Conservation (phyloP, 2,329 filamentous ascomycete species). For the Ascocoryne sarcoides region DNA sequence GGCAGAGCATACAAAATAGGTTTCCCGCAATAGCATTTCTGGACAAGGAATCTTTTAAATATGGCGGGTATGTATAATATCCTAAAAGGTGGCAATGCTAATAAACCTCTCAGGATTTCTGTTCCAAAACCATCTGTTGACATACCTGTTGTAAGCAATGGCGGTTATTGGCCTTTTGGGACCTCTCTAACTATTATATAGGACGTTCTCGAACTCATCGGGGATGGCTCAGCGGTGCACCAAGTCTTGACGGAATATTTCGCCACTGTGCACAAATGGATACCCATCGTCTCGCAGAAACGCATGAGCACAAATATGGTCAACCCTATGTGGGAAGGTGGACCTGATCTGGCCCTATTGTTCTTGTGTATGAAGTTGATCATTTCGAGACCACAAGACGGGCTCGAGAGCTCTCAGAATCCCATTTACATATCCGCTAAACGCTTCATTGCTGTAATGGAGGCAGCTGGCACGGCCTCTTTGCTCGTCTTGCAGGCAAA, state of each 20-base stretch:
- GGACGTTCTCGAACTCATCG: slow-evolving; percentile 34
- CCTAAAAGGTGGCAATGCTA: not conserved
- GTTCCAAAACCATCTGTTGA: slow-evolving; percentile 32
- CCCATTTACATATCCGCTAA: slow-evolving; percentile 37
- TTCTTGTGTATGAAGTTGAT: slow-evolving; percentile 42
- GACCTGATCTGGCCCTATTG: slow-evolving; percentile 38
- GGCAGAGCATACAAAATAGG: slow-evolving; percentile 24
- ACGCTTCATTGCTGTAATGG: slow-evolving; percentile 33
- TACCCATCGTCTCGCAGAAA: slow-evolving; percentile 40
- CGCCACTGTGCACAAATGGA: slow-evolving; percentile 36
- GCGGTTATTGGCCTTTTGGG: not conserved
- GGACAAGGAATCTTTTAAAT: slow-evolving; percentile 34
- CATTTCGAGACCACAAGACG: slow-evolving; percentile 30
- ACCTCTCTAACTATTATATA: slow-evolving; percentile 10
- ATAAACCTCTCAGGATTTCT: slow-evolving; percentile 23
- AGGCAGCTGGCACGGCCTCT: slow-evolving; percentile 34
- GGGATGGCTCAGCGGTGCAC: slow-evolving; percentile 31
- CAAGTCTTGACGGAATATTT: slow-evolving; percentile 35
- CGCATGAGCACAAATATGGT: slow-evolving; percentile 32
- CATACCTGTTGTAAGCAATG: slow-evolving; percentile 30
- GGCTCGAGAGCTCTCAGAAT: slow-evolving; percentile 29
- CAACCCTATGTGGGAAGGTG: slow-evolving; percentile 35
- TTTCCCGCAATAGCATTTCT: slow-evolving; percentile 38
- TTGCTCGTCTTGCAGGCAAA: slow-evolving; percentile 38
- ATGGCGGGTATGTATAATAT: slow-evolving; percentile 20